Conservation (phyloP, 139 green algal species). For the Coelastrella sp. region DNA sequence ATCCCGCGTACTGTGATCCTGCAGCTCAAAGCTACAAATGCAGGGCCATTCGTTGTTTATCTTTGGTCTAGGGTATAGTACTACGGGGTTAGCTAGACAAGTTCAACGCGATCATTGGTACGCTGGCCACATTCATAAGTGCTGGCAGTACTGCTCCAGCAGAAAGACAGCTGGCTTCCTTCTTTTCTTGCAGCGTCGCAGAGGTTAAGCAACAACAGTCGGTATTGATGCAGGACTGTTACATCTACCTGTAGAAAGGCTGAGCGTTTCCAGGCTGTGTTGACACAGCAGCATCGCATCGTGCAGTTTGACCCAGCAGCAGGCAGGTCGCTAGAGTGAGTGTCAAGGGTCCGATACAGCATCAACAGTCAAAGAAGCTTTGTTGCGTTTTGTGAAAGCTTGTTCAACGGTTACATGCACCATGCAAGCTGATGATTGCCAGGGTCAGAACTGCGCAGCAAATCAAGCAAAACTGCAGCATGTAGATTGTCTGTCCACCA, state of each 20-base stretch:
- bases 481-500: no score
- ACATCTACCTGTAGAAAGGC: neutral
- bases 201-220: neutral
- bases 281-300: neutral
- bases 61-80: conserved; percentile 37
- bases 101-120: neutral
- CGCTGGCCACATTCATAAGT: no score
- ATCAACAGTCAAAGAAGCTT: no score
- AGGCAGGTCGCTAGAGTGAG: neutral
- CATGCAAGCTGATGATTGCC: no score
- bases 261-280: neutral
- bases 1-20: no score
- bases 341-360: no score
- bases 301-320: conserved; percentile 25
- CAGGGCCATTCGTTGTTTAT: neutral
- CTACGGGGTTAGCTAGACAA: conserved; percentile 19
- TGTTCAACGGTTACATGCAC: no score
- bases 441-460: no score
- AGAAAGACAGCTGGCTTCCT: neutral
- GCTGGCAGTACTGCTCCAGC: neutral
- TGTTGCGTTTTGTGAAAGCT: no score
- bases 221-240: neutral
- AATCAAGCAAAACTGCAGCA: no score
- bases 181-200: neutral
- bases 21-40: neutral